Conservation (phyloP, 2,329 filamentous ascomycete genomes). For the Cladosporium velox region DNA sequence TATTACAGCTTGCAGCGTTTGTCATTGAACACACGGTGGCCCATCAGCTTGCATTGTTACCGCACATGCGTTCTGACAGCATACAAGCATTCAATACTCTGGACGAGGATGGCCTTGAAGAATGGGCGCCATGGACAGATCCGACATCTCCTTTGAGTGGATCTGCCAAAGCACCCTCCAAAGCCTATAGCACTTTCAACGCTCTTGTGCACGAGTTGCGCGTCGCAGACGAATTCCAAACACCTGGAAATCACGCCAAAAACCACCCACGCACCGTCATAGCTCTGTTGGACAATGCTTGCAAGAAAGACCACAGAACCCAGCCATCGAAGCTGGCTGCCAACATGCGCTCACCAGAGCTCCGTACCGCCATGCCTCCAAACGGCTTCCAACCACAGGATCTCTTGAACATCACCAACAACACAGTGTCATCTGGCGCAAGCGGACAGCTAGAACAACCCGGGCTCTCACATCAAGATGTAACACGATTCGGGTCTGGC, state of each 20-base stretch:
- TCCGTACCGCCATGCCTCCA: background rate
- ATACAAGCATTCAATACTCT: slow-evolving; percentile 52
- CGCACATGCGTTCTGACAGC: slow-evolving; percentile 54
- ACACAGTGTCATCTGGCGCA: background rate
- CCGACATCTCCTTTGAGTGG: slow-evolving; percentile 24
- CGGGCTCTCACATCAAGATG: slow-evolving; percentile 7
- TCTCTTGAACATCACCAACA: slow-evolving; percentile 4
- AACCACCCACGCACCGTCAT: slow-evolving; percentile 15
- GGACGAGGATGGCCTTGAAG: slow-evolving; percentile 68
- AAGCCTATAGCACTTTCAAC: slow-evolving; percentile 55
- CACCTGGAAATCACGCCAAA: slow-evolving; percentile 9
- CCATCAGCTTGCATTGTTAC: slow-evolving; percentile 51
- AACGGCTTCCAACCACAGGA: slow-evolving; percentile 8
- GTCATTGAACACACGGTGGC: slow-evolving; percentile 63
- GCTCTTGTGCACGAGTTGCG: slow-evolving; percentile 41
- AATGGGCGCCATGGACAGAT: slow-evolving; percentile 73
- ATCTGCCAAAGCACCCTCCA: slow-evolving; percentile 39
- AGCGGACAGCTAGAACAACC: slow-evolving; percentile 2
- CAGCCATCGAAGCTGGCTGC: slow-evolving; percentile 34
- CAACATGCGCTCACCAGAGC: slow-evolving; percentile 23
- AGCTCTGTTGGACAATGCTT: slow-evolving; percentile 28
- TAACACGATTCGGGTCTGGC: background rate
- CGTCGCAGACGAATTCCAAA: slow-evolving; percentile 18
- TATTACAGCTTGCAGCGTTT: slow-evolving; percentile 58
- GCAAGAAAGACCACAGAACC: slow-evolving; percentile 20